Percentiles rank a stretch among this genome's conserved stretches.
phyloP scores from a whole-genome alignment of 371 early-diverging fungal species.

The Circinella minor region DNA sequence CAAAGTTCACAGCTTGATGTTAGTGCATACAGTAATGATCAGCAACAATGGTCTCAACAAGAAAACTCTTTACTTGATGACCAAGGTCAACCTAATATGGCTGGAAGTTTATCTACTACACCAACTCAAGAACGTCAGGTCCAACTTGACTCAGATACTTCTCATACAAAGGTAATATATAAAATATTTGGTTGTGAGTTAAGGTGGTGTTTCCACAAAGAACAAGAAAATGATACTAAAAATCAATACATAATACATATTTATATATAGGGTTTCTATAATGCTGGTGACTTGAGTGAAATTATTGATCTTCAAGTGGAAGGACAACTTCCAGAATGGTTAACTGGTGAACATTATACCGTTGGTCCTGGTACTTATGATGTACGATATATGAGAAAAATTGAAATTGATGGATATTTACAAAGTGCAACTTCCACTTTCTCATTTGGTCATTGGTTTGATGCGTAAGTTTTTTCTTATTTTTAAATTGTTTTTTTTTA shows the following conservation, averaged over 20 bases:
- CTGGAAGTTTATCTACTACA: conserved; percentile 10
- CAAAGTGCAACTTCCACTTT: conserved; percentile 67
- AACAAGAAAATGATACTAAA: no score
- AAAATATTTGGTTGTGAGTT: neutral
- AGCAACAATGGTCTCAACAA: conserved; percentile 22
- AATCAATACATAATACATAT: neutral
- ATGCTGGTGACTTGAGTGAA: conserved; percentile 39
- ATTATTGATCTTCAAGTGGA: conserved; percentile 43
- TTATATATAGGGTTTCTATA: conserved; percentile 42
- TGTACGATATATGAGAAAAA: conserved; percentile 64
- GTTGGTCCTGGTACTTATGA: conserved; percentile 71
- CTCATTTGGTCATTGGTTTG: conserved; percentile 75
- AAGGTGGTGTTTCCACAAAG: no score
- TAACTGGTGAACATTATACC: conserved; percentile 67
- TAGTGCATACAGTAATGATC: conserved; percentile 16
- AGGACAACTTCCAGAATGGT: conserved; percentile 68
- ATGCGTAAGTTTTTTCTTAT: conserved; percentile 51
- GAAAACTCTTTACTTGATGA: conserved; percentile 32
- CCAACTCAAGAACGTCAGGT: neutral
- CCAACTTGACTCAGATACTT: conserved; percentile 21
- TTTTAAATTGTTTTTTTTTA: neutral
- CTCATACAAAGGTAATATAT: conserved; percentile 35
- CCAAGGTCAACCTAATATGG: conserved; percentile 28
- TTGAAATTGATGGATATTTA: conserved; percentile 60
- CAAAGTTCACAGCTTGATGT: conserved; percentile 11